These are phyloP conservation scores for Penicillium fimorum DNA, from an alignment of 495 filamentous ascomycete genomes.

Conservation along the genomic window DNA sequence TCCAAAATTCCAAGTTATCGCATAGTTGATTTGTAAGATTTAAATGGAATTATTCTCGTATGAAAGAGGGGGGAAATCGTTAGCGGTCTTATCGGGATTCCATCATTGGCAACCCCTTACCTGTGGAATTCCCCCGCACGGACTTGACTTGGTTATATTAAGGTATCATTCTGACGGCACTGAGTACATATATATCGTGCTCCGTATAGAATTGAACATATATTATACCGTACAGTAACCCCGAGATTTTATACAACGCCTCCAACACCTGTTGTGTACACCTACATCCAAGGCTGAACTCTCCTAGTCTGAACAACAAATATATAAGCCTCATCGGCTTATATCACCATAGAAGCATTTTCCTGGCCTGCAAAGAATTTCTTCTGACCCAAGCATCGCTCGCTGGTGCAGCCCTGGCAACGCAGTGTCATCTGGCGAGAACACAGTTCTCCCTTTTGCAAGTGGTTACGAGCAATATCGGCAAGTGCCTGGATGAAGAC, in stretches of 20 bases:
- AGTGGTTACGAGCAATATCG: constrained; percentile 76
- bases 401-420: constrained; percentile 92
- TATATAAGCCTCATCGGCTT: constrained; percentile 3
- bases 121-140: constrained; percentile 4
- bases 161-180: neutral
- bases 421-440: constrained; percentile 85
- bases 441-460: constrained; percentile 65
- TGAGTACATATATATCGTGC: neutral
- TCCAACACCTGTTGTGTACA: constrained; percentile 1
- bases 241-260: constrained; percentile 9
- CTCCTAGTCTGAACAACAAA: neutral
- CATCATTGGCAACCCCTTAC: neutral
- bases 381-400: constrained; percentile 86
- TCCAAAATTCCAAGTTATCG: neutral
- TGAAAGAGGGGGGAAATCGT: constrained; percentile 1
- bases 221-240: constrained; percentile 1
- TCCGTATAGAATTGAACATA: neutral
- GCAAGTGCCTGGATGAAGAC: constrained; percentile 91
- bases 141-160: neutral
- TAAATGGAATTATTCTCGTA: neutral
- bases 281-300: neutral
- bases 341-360: constrained; percentile 36
- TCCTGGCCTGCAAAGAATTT: constrained; percentile 74
- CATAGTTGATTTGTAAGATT: constrained; percentile 8
- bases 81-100: neutral